Conservation (phyloP, 106 monocot genomes). For the Hemerocallis citrina region DNA sequence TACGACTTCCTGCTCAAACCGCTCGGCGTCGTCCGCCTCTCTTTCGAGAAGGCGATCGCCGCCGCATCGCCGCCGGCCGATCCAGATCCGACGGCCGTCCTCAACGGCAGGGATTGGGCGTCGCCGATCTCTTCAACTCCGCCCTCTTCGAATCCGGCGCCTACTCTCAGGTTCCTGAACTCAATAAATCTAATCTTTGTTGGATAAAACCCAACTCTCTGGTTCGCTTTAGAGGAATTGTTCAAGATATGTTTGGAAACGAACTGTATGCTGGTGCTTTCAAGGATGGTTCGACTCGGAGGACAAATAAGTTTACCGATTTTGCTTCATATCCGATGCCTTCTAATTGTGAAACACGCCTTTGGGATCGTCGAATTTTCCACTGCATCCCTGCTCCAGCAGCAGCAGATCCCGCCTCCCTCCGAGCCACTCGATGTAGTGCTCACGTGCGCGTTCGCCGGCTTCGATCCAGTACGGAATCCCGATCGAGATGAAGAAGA, state of each 20-base stretch:
- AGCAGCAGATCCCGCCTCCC: no score
- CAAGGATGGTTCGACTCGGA: slow-evolving; percentile 73
- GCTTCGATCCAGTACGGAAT: no score
- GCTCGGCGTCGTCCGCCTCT: slow-evolving; percentile 66
- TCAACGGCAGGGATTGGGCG: slow-evolving; percentile 87
- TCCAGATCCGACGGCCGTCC: slow-evolving; percentile 42
- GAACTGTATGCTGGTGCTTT: slow-evolving; percentile 83
- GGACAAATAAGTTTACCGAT: slow-evolving; percentile 83
- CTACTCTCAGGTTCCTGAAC: slow-evolving; percentile 68
- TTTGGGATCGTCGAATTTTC: slow-evolving; percentile 85
- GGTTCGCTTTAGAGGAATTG: slow-evolving; percentile 88
- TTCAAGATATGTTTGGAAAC: slow-evolving; percentile 92
- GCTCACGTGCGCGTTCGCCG: no score
- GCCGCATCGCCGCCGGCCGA: slow-evolving; percentile 4
- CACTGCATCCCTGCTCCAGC: slow-evolving; percentile 76
- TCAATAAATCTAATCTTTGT: slow-evolving; percentile 35
- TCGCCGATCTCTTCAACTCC: slow-evolving; percentile 56
- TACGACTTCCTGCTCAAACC: slow-evolving; percentile 82
- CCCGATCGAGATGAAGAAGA: no score
- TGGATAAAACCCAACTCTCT: slow-evolving; percentile 75
- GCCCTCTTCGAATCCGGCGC: slow-evolving; percentile 69
- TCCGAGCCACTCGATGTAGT: no score
- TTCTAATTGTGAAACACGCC: slow-evolving; percentile 33
- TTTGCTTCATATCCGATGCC: slow-evolving; percentile 44
- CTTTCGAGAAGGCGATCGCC: slow-evolving; percentile 71